phyloP scores from a whole-genome alignment of 2,329 filamentous ascomycete genomes.

The Trichoderma sp. region DNA sequence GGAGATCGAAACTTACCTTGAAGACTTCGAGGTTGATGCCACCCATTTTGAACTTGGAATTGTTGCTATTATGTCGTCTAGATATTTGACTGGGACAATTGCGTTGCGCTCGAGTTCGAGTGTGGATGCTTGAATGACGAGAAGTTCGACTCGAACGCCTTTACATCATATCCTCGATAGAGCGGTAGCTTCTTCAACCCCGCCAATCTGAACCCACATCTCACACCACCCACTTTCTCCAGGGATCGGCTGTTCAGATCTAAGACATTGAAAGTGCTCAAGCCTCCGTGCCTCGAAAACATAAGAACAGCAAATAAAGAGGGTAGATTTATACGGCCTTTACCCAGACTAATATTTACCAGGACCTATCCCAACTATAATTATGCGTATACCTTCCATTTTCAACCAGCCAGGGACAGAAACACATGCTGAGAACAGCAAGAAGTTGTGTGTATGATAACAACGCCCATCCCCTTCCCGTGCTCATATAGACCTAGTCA shows the following conservation, averaged over 20 bases:
- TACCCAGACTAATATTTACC: not conserved
- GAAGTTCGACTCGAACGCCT: constrained; percentile 12
- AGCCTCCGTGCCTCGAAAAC: not conserved
- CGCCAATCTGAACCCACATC: constrained; percentile 2
- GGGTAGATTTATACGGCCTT: not conserved
- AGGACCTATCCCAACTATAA: constrained; percentile 11
- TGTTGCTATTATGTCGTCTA: not conserved
- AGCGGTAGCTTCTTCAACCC: constrained; percentile 28
- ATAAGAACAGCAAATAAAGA: not conserved
- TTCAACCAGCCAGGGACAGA: constrained; percentile 19
- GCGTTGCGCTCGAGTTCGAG: not conserved
- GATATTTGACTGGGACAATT: not conserved
- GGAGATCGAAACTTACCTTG: constrained; percentile 64
- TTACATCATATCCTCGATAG: constrained; percentile 32
- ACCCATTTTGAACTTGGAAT: constrained; percentile 55
- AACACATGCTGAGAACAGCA: not conserved
- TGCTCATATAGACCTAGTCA: constrained; percentile 6
- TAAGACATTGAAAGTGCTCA: not conserved
- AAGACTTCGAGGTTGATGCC: constrained; percentile 92
- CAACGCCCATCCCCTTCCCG: not conserved
- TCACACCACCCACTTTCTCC: constrained; percentile 15
- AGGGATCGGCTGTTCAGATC: constrained; percentile 9
- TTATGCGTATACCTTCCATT: constrained; percentile 8
- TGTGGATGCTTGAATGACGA: not conserved
- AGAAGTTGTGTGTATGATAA: constrained; percentile 4